Percentiles rank a stretch among this genome's conserved stretches.
Evolutionary conservation across 2,329 filamentous ascomycete species (phyloP).

Genomic region (Botryosphaeria dothidea): DNA sequence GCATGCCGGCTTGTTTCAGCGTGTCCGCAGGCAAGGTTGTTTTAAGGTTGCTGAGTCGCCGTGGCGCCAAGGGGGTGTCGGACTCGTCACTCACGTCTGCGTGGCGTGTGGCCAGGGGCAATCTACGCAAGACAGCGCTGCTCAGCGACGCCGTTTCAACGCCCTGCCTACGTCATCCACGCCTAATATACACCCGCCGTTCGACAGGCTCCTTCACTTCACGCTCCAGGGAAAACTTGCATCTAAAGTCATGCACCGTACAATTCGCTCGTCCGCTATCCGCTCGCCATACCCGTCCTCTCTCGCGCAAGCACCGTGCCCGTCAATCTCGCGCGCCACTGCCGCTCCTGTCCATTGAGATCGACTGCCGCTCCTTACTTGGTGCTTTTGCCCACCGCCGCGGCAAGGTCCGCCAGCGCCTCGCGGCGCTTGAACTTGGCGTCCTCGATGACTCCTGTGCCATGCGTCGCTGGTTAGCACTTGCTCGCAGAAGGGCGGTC

Average conservation of each 20-base stretch:
- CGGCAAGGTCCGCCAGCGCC: conserved; percentile 66
- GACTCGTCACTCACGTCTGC: background rate
- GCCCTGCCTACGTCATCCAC: conserved; percentile 7
- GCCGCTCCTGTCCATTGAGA: background rate
- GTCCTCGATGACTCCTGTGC: conserved; percentile 68
- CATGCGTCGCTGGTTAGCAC: background rate
- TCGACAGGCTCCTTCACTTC: background rate
- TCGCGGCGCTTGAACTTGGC: conserved; percentile 76
- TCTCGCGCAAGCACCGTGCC: conserved; percentile 11
- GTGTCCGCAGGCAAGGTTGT: background rate
- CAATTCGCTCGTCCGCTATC: background rate
- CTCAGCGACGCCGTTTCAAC: background rate
- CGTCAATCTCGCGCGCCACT: background rate
- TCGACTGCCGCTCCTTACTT: conserved; percentile 1
- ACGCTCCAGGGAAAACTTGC: background rate
- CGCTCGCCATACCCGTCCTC: background rate
- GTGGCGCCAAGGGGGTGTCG: conserved; percentile 10
- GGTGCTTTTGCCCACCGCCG: conserved; percentile 39
- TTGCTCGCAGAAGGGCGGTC: conserved; percentile 12
- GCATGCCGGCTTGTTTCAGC: conserved; percentile 4
- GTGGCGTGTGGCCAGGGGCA: conserved; percentile 2
- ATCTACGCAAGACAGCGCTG: background rate
- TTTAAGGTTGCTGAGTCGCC: conserved; percentile 17
- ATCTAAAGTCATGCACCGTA: background rate
- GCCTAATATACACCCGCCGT: background rate